A percentile compares a stretch with the other conserved stretches of the same genome.
Evolutionary conservation across 2,329 filamentous ascomycete species (phyloP).

Genomic region (Aspergillus oerlinghausenensis): DNA sequence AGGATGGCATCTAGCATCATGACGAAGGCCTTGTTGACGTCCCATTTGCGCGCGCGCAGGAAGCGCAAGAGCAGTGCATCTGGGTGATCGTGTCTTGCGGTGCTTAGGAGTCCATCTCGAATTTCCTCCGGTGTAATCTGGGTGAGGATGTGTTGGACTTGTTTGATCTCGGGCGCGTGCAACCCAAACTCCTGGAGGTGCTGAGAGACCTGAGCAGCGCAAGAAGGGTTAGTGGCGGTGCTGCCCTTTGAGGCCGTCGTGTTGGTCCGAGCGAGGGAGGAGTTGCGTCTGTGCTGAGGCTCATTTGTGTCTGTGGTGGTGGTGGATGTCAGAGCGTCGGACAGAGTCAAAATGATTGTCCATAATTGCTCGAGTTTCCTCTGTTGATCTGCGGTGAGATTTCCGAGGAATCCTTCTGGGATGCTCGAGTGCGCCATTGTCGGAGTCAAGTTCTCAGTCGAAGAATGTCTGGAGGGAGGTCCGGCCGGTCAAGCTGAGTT

Average conservation of each 20-base stretch:
- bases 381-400: conserved; percentile 79
- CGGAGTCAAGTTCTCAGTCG: neutral
- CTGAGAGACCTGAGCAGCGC: conserved; percentile 18
- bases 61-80: conserved; percentile 78
- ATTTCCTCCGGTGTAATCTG: conserved; percentile 70
- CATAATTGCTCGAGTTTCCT: conserved; percentile 83
- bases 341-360: conserved; percentile 61
- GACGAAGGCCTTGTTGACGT: conserved; percentile 79
- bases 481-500: neutral
- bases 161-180: conserved; percentile 56
- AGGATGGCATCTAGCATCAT: conserved; percentile 91
- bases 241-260: conserved; percentile 47
- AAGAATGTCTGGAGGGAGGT: neutral
- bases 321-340: conserved; percentile 49
- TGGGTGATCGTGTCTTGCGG: conserved; percentile 90
- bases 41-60: conserved; percentile 83
- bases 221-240: conserved; percentile 52
- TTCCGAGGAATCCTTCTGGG: conserved; percentile 68
- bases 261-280: conserved; percentile 33
- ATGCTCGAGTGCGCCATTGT: conserved; percentile 11
- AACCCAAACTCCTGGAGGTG: conserved; percentile 18
- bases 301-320: conserved; percentile 48
- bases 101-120: conserved; percentile 74
- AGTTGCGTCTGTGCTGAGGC: conserved; percentile 32
- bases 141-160: conserved; percentile 73